Evolutionary conservation across 768 basidiomycete species (phyloP).

Genomic region (Pleurotus djamor): DNA sequence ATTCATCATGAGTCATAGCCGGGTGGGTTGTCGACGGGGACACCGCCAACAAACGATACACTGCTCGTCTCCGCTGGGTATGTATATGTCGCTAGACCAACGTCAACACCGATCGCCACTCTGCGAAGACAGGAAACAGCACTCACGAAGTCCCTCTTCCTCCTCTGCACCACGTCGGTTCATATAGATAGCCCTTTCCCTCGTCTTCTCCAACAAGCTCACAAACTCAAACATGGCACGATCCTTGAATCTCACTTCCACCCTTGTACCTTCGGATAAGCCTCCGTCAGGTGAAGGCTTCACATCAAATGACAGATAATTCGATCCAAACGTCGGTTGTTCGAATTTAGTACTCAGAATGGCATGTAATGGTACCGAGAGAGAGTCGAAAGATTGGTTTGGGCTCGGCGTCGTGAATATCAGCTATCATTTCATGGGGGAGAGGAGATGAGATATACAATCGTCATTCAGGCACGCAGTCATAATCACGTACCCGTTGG

Average conservation of each 20-base stretch:
- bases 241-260: slow-evolving; percentile 68
- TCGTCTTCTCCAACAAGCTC: slow-evolving; percentile 69
- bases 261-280: slow-evolving; percentile 58
- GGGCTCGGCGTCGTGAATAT: slow-evolving; percentile 48
- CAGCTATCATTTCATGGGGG: slow-evolving; percentile 39
- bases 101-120: neutral
- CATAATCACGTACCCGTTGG: slow-evolving; percentile 52
- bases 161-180: slow-evolving; percentile 50
- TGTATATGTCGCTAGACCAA: slow-evolving; percentile 39
- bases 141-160: slow-evolving; percentile 64
- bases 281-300: slow-evolving; percentile 69
- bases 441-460: no score
- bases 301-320: slow-evolving; percentile 66
- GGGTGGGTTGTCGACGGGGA: slow-evolving; percentile 50
- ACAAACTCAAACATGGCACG: slow-evolving; percentile 74
- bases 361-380: slow-evolving; percentile 59
- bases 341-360: slow-evolving; percentile 72
- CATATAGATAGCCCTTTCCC: slow-evolving; percentile 77
- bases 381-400: slow-evolving; percentile 36
- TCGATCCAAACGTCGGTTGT: slow-evolving; percentile 71
- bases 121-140: neutral
- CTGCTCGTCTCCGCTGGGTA: slow-evolving; percentile 42
- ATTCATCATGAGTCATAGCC: slow-evolving; percentile 38
- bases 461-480: no score
- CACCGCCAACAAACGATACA: slow-evolving; percentile 33